A percentile compares a stretch with the other conserved stretches of the same genome.
Evolutionary conservation across 805 yeast species (phyloP).

Genomic region (Wickerhamiella brachini): DNA sequence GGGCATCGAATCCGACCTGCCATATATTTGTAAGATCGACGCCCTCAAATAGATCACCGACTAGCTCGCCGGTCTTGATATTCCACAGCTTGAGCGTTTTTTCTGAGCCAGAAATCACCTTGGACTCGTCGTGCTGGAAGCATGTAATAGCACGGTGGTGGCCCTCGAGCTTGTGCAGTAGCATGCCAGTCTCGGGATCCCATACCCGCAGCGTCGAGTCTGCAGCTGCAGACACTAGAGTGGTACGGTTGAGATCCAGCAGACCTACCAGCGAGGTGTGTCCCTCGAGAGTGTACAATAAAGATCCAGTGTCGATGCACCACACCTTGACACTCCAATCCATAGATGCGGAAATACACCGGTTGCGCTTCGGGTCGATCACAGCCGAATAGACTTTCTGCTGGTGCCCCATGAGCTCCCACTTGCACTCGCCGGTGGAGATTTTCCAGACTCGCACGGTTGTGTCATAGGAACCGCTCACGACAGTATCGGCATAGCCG

Average conservation of each 20-base stretch:
- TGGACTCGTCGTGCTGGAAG: slow-evolving; percentile 73
- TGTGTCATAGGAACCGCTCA: slow-evolving; percentile 84
- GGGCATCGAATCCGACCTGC: slow-evolving; percentile 82
- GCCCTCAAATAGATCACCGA: slow-evolving; percentile 56
- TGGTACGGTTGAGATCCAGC: slow-evolving; percentile 58
- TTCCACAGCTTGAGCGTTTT: slow-evolving; percentile 82
- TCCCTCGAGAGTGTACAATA: slow-evolving; percentile 61
- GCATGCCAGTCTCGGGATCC: slow-evolving; percentile 65
- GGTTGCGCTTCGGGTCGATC: slow-evolving; percentile 55
- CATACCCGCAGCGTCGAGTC: slow-evolving; percentile 85
- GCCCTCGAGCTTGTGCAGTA: slow-evolving; percentile 58
- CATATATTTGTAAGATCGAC: slow-evolving; percentile 62
- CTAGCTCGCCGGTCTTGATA: slow-evolving; percentile 57
- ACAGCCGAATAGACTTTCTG: slow-evolving; percentile 85
- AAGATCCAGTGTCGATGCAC: slow-evolving; percentile 69
- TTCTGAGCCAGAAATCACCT: slow-evolving; percentile 81
- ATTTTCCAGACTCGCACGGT: slow-evolving; percentile 90
- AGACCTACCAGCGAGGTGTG: slow-evolving; percentile 86
- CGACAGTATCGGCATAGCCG: slow-evolving; percentile 69
- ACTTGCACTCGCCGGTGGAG: slow-evolving; percentile 55
- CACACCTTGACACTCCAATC: slow-evolving; percentile 81
- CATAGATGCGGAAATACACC: slow-evolving; percentile 85
- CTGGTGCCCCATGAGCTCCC: slow-evolving; percentile 67
- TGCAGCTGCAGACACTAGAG: slow-evolving; percentile 88
- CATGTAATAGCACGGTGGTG: slow-evolving; percentile 85